Conservation (phyloP, 2,329 filamentous ascomycete species). For the Xylaria sp. region DNA sequence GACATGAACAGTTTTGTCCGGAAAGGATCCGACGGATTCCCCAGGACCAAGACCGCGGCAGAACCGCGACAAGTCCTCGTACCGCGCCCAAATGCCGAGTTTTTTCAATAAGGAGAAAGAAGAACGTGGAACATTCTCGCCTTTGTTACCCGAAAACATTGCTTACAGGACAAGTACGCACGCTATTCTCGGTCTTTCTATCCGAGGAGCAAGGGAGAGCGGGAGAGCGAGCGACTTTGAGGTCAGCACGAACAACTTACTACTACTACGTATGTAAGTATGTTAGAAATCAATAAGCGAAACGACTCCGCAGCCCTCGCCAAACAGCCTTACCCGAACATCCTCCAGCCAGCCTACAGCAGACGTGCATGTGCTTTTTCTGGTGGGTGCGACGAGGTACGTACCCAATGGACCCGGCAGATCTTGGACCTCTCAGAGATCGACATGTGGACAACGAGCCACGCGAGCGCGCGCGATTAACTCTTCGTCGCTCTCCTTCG, state of each 20-base stretch:
- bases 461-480: constrained; percentile 38
- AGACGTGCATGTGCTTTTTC: constrained; percentile 6
- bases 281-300: constrained; percentile 38
- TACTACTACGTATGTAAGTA: no score
- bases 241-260: constrained; percentile 32
- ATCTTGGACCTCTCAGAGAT: constrained; percentile 48
- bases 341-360: neutral
- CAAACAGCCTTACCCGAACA: constrained; percentile 32
- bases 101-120: neutral
- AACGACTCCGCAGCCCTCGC: constrained; percentile 24
- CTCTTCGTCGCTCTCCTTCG: constrained; percentile 1
- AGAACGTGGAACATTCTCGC: neutral
- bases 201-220: neutral
- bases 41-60: neutral
- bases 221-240: neutral
- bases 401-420: constrained; percentile 36
- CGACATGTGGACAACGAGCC: constrained; percentile 46
- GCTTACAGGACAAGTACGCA: no score
- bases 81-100: neutral
- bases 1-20: constrained; percentile 5
- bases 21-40: constrained; percentile 17
- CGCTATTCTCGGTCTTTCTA: constrained; percentile 5
- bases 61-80: neutral
- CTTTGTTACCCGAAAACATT: neutral
- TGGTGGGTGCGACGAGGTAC: neutral